Base-by-base conservation (phyloP, 805 yeast species). In the Dipodascopsis uninucleata region DNA sequence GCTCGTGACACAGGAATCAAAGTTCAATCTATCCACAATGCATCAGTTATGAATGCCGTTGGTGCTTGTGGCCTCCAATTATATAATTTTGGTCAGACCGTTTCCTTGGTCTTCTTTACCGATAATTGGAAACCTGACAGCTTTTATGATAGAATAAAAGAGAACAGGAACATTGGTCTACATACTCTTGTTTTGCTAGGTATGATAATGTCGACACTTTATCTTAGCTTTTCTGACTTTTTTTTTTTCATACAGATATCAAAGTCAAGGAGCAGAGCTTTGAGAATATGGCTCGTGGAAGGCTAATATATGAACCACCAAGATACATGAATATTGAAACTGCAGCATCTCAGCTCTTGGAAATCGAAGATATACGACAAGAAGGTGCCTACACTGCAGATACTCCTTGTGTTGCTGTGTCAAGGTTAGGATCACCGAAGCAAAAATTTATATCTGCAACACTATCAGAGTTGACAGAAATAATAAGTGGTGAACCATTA, bases 11-110 rank as follows among this genome's bases (percentile, higher is more conserved):
- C 81, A 49, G 78, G 78, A 2, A 86, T 93, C 61, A 70, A 75
- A 39, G 85, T 85, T 34, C 94, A 85, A 61, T 76, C 84, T 31
- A 78, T 90, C 49, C 98, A 90, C 69, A 90, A 90, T 65, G 98
- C 98, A 1, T 85, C 96, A 14, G 93, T 90, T 9, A 88, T 93
- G 96, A 90, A 90, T 62, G 98, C 97, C 0, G 95, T 90, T 21
- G 98, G 98, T 16, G 95, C 97, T 1, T 88, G 97, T 70, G 98
- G 98, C 18, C 74, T 93, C 55, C 98, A 90, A 66, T 72, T 90
- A 47, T 90, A 90, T 67, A 88, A 83, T 58, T 90, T 89, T 67
- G 98, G 98, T 7, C 97, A 93, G 69, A 88, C 97, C 8, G 90
- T 90, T n/a, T 87, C 96, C 1, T 71, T 93, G 63, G 97, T 93